Evolutionary conservation across 441 rosid species (phyloP).

Genomic region (Cnidoscolus chayamansa): DNA sequence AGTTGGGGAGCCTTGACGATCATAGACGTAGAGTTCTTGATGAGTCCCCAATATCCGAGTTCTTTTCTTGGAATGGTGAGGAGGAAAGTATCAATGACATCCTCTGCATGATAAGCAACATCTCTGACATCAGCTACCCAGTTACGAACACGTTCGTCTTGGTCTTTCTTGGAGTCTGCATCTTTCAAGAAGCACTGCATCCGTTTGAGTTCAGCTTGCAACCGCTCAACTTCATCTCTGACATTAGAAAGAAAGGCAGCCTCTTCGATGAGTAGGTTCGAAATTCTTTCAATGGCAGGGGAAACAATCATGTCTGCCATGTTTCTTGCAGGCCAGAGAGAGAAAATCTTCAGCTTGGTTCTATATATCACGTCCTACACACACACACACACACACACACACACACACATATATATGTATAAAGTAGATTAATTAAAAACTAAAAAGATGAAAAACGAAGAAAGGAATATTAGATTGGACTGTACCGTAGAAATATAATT

Average conservation of each 20-base stretch:
- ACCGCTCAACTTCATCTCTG: neutral
- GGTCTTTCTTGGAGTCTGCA: slow-evolving; percentile 16
- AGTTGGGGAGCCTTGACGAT: neutral
- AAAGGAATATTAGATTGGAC: too few relatives aligned
- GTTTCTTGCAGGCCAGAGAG: too few relatives aligned
- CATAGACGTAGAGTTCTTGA: too few relatives aligned
- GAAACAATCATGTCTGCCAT: slow-evolving; percentile 24
- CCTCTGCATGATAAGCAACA: slow-evolving; percentile 26
- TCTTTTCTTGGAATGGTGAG: neutral
- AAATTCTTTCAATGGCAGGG: slow-evolving; percentile 7
- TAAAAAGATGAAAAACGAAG: too few relatives aligned
- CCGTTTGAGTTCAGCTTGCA: slow-evolving; percentile 21
- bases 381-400: too few relatives aligned
- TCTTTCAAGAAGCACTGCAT: slow-evolving; percentile 25
- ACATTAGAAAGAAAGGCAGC: slow-evolving; percentile 1
- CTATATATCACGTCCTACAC: too few relatives aligned
- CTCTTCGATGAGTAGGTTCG: neutral
- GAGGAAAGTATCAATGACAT: slow-evolving; percentile 11
- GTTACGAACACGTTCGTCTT: slow-evolving; percentile 10
- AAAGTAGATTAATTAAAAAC: too few relatives aligned
- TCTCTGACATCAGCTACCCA: slow-evolving; percentile 18
- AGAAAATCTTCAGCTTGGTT: too few relatives aligned
- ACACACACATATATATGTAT: too few relatives aligned
- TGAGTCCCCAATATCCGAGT: too few relatives aligned
- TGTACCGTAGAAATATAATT: too few relatives aligned